Base-by-base conservation (phyloP, 352 stramenopile genomes). In the Globisporangium takayamanum region DNA sequence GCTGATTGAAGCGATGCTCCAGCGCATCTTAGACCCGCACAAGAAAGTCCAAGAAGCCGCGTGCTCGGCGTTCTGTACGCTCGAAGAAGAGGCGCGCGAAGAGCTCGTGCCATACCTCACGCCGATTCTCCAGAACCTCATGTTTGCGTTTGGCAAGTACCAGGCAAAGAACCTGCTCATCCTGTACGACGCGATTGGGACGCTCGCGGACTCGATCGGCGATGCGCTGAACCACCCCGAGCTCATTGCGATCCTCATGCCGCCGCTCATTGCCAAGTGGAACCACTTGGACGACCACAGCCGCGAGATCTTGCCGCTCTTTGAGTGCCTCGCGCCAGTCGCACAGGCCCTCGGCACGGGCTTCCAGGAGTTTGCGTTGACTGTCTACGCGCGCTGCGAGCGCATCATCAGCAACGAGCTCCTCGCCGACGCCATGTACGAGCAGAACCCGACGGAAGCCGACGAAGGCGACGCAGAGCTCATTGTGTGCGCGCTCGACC, bases 161-260 rank as follows among this genome's bases (percentile, higher is more conserved):
- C 84, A 98, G 56, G 92, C 87, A 18, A 94, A 97, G 59, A 98
- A 96, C 73, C 64, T 98, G 47, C 66, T 99, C 25, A 97, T 98
- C 50, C 71, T 98, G 62, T 98, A 98, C 73, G 96, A 99, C 66
- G 95, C 91, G 26, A 88, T 99, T 22, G 94, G 94, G 18, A 97
- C 95, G 57, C 89, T 99, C 49, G 95, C 94, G 0, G 94, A 99
- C 65, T 97, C 81, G 28, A 88, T 97, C 36, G 94, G 95, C 14
- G 74, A 91, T 48, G 73, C 87, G n/a, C 79, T 98, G 70, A 97
- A 97, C 48, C 77, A 98, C 63, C 78, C 86, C 3, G 76, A 95
- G 56, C 68, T 98, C 44, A 96, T 98, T 45, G 77, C 76, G 51
- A 83, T 98, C 25, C 89, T 98, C 30, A 94, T 99, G 69, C 96